Evolutionary conservation across 2,329 filamentous ascomycete species (phyloP).

Genomic region (Xylaria polymorpha): DNA sequence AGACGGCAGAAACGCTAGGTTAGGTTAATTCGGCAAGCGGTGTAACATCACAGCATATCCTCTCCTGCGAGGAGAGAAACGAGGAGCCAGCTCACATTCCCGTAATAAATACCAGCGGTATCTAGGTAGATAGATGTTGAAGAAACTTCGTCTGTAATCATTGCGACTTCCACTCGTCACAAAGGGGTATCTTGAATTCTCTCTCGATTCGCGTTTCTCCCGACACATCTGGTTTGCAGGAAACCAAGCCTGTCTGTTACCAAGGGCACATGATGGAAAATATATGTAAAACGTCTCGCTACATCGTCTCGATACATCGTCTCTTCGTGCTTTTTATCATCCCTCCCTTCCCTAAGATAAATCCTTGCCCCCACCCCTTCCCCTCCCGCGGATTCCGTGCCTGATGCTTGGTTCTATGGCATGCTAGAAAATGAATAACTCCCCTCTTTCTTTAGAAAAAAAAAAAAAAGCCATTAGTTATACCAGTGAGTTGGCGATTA

Average conservation of each 20-base stretch:
- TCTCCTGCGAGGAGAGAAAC: neutral
- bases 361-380: constrained; percentile 8
- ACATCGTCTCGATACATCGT: constrained; percentile 35
- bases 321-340: constrained; percentile 34
- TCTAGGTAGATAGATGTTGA: constrained; percentile 12
- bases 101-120: neutral
- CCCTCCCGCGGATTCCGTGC: constrained; percentile 11
- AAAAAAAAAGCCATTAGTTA: constrained; percentile 16
- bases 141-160: constrained; percentile 21
- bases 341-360: neutral
- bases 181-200: constrained; percentile 35
- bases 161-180: constrained; percentile 24
- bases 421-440: constrained; percentile 30
- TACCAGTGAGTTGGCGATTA: neutral
- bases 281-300: constrained; percentile 36
- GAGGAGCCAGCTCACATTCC: neutral
- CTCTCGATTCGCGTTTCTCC: constrained; percentile 25
- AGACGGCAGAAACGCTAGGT: constrained; percentile 32
- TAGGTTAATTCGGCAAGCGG: constrained; percentile 37
- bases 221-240: constrained; percentile 4
- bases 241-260: constrained; percentile 14
- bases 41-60: constrained; percentile 9
- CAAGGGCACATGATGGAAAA: constrained; percentile 16
- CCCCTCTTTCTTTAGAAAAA: neutral
- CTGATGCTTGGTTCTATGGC: constrained; percentile 34